Base-by-base conservation (phyloP, 2,329 filamentous ascomycete genomes). In the Pseudopithomyces maydicus region DNA sequence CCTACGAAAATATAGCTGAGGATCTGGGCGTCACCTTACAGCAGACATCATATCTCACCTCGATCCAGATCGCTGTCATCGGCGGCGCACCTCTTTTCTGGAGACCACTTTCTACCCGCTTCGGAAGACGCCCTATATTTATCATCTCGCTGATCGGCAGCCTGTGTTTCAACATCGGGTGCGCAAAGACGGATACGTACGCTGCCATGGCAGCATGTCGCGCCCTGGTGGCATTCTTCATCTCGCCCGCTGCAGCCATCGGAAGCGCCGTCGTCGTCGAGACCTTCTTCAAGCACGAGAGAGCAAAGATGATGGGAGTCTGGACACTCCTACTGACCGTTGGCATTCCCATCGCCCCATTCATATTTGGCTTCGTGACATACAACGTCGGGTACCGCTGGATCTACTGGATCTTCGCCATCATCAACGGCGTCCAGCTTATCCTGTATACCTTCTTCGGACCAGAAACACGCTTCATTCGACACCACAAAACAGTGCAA, bases 371-470 rank as follows among this genome's bases (percentile, higher is more conserved):
- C 2, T 79, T 79, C 54, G 83, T 86, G 0, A 78, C 81, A 0
- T 74, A 82, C 54, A 77, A 81, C 10, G 79, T 82, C 14, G 80
- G 81, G 0, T 87, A 83, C 54, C 77, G 81, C 15, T 87, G 84
- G 84, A 85, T 86, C 23, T 87, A 83, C 68, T 86, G 81, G 79
- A 78, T 82, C 20, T 71, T 86, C 20, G 82, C 83, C 1, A 86
- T 86, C 39, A 81, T 80, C 63, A 87, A 87, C 55, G 82, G 77
- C 47, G 79, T 78, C 6, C 84, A 87, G 61, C 79, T 87, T 58
- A 69, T 86, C 48, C 67, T 83, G 19, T 87, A 86, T 67, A 67
- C 86, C 54, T 82, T 86, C 67, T 63, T 74, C 23, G 70, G 71
- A 12, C 70, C 69, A 0, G 85, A 87, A 66, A 85, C 84, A 1